Base-by-base conservation (phyloP, 116 monocot genomes). In the Dioscorea cayenensis region DNA sequence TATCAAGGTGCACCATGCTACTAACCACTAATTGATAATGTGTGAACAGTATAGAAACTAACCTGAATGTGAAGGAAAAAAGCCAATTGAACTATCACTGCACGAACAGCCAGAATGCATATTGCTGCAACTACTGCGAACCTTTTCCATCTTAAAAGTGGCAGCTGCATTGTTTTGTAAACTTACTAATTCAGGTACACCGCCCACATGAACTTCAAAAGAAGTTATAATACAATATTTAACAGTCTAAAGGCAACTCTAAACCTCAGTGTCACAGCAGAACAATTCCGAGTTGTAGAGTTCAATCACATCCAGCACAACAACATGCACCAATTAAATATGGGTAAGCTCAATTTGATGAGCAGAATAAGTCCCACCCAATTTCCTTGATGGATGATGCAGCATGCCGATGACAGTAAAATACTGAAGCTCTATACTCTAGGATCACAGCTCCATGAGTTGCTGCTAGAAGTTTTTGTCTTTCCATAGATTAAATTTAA, bases 61-160 rank as follows among this genome's bases (percentile, higher is more conserved):
- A 92, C 99, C 94, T 99, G 89, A 38, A 99, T 99, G 78, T 99
- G 94, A 66, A 91, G 78, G 72, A 85, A 99, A 78, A 99, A 99
- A 12, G 94, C 91, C 36, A 99, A 73, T 77, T 99, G 99, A 84
- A 99, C 99, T 78, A 99, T 84, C 36, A 99, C 89, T 55, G 99
- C 99, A 52, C 99, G 91, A 28, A 99, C 94, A 49, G 84, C 80
- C 59, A 99, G 70, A 59, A 99, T 99, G 79, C 92, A 99, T 18
- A 99, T 67, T 67, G 91, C 91, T 64, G 99, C 94, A 75, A 89
- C 84, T 71, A 99, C 71, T 28, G 94, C 94, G 85, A 75, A 94
- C 84, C 94, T 89, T 78, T 99, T 99, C 99, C 94, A 91, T 83
- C 99, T 86, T 61, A 94, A 78, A 71, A 82, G 85, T 51, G 99